Evolutionary conservation across 2,329 filamentous ascomycete genomes (phyloP).

Genomic region (Atkinsonella texensis): DNA sequence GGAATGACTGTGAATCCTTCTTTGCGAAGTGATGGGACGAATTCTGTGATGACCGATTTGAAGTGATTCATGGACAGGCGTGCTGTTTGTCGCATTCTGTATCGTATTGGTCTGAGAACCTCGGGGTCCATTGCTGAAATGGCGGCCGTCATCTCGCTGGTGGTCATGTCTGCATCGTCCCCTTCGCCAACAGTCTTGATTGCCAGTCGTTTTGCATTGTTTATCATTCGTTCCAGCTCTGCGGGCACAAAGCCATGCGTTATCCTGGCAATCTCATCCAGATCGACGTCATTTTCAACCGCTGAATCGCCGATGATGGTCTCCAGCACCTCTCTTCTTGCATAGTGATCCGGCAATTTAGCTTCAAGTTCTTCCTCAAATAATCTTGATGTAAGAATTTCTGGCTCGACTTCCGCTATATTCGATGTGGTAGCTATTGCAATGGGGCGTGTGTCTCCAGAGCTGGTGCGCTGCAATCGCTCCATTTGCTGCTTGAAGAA

Average conservation of each 20-base stretch:
- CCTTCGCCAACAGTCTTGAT: slow-evolving; percentile 19
- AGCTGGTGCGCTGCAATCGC: slow-evolving; percentile 56
- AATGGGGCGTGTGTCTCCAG: slow-evolving; percentile 66
- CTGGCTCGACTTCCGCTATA: slow-evolving; percentile 74
- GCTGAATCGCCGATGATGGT: slow-evolving; percentile 56
- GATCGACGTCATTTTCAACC: slow-evolving; percentile 60
- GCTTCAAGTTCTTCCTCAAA: slow-evolving; percentile 82
- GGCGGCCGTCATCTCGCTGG: slow-evolving; percentile 3
- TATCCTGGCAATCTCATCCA: slow-evolving; percentile 60
- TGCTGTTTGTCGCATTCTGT: not conserved
- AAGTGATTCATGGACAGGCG: slow-evolving; percentile 43
- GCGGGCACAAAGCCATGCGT: slow-evolving; percentile 91
- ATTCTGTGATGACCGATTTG: slow-evolving; percentile 55
- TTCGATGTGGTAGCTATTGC: slow-evolving; percentile 86
- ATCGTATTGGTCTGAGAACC: not conserved
- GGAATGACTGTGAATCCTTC: slow-evolving; percentile 95
- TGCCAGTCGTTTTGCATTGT: slow-evolving; percentile 28
- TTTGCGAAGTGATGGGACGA: slow-evolving; percentile 54
- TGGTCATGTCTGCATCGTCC: slow-evolving; percentile 13
- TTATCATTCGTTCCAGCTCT: slow-evolving; percentile 60
- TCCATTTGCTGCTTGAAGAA: slow-evolving; percentile 84
- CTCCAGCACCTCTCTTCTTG: slow-evolving; percentile 65
- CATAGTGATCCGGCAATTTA: slow-evolving; percentile 69
- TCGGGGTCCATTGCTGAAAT: not conserved
- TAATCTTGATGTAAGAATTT: slow-evolving; percentile 57